Evolutionary conservation across 2,329 filamentous ascomycete genomes (phyloP), one percentile per base, ranked within the genome.

Genomic region (Stemphylium beticola): DNA sequence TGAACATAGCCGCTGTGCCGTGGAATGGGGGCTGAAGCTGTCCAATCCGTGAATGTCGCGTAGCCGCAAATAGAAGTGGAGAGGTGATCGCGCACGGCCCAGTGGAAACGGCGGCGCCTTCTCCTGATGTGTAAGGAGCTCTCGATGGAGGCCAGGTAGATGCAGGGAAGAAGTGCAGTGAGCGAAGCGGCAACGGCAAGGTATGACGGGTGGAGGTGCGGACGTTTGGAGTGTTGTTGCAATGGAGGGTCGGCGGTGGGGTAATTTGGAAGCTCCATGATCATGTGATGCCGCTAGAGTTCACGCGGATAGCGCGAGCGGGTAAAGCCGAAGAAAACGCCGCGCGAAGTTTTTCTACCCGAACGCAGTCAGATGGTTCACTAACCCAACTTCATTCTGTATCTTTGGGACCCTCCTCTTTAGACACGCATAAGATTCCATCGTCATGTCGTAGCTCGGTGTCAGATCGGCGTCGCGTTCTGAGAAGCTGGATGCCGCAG

Each of bases 31-130:
- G 73, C 72, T 63, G 65, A 67, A 64, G 66, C 67, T 53, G 60
- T 73, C 73, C 73, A 75, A 76, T 76, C 72, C 70, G 66, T 73
- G 71, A 67, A 44, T 55, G 66, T 73, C 72, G 73, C 73, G 72
- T 74, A 74, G 68, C 73, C 70, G 62, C 69, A 71, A 73, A 69
- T 73, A 73, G 68, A 68, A 72, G 66, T 66, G 65, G 65, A 66
- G 62, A 73, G 66, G 57, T 61, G 61, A 64, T 69, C 50, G 65
- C 51, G 72, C 71, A 73, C 71, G 71, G 68, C 65, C 69, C 67
- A 53, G 55, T 20, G 48, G 51, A 53, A 64, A 49, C 60, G 61
- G 51, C 58, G 60, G 64, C 61, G 62, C 63, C 66, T 61, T 63
- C 60, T 55, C 50, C 51, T 40, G 55, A 38, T 42, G 55, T 49